Conservation (phyloP, 345 rosid genomes). For the Microcos paniculata region DNA sequence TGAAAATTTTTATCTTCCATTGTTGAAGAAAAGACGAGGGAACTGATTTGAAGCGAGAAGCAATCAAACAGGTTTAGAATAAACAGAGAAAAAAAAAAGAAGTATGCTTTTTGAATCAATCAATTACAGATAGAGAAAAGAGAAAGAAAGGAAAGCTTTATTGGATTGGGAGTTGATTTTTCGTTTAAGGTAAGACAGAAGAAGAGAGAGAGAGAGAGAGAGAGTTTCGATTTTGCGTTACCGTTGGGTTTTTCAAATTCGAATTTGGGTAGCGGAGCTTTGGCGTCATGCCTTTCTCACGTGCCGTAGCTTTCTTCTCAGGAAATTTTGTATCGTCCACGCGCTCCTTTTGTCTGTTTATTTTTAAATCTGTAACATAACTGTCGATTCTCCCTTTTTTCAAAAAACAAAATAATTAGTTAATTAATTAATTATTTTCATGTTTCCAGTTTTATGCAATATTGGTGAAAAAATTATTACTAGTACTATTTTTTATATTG, state of each 20-base stretch:
- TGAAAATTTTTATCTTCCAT: slow-evolving; percentile 34
- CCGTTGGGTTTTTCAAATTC: neutral
- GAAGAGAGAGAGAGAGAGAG: neutral
- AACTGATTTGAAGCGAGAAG: slow-evolving; percentile 1
- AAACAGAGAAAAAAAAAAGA: slow-evolving; percentile 9
- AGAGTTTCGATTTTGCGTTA: neutral
- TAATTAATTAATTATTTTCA: no score
- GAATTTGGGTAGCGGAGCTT: neutral
- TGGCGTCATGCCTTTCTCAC: neutral
- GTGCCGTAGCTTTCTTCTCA: neutral
- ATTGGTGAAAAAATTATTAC: no score
- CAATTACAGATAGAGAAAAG: neutral
- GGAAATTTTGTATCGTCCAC: no score
- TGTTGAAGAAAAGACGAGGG: neutral
- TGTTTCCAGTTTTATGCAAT: no score
- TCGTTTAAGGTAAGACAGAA: neutral
- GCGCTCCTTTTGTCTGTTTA: no score
- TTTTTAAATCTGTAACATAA: no score
- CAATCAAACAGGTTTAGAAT: neutral
- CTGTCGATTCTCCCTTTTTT: no score
- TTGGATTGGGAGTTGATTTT: neutral
- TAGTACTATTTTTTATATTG: no score
- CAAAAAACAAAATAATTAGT: no score
- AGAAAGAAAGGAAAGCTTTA: neutral
- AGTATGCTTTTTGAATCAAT: slow-evolving; percentile 7